Evolutionary conservation across 495 filamentous ascomycete species (phyloP), one percentile per base, ranked within the genome.

Genomic region (Rhypophila decipiens): DNA sequence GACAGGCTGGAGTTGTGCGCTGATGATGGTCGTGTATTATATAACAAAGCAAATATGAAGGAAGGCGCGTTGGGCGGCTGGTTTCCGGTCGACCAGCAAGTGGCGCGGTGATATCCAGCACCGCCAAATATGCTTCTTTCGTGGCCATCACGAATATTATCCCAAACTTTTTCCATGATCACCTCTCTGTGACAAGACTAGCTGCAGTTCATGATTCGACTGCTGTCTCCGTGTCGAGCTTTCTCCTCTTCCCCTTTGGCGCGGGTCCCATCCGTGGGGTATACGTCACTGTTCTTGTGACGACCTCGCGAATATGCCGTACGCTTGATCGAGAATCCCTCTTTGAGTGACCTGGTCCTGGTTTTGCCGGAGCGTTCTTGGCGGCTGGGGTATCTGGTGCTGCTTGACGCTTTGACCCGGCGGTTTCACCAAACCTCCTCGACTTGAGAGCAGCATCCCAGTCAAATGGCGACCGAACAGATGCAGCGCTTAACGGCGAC

Each of bases 251-350:
- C 47, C 85, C 85, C 57, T 87, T 86, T 31, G 85, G 85, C 42
- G 85, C 83, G 13, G 83, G 82, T 11, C 69, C 75, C 80, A 85
- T 83, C 46, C 72, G 56, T 39, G 82, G 82, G 21, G 80, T 84
- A 61, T 86, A 86, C 5, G 85, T 88, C 40, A 88, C 84, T 13
- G 85, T 88, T 44, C 85, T 73, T 24, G 84, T 88, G 35, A 88
- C 82, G 3, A 87, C 82, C 60, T 88, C 82, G 21, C 80, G 68
- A 43, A 86, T 77, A 39, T 78, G 75, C 27, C 74, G 68, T 47
- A 78, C 68, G 50, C 67, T 77, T 12, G 75, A 71, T 38, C 66
- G 55, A 7, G 72, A 65, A 11, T 76, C 62, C 52, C 74, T 76
- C 53, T 59, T 60, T 24, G 37, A 23, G 44, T 61, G 53, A 9